phyloP scores from a whole-genome alignment of 257 asterid genomes.

The Jaltomata sinuosa region DNA sequence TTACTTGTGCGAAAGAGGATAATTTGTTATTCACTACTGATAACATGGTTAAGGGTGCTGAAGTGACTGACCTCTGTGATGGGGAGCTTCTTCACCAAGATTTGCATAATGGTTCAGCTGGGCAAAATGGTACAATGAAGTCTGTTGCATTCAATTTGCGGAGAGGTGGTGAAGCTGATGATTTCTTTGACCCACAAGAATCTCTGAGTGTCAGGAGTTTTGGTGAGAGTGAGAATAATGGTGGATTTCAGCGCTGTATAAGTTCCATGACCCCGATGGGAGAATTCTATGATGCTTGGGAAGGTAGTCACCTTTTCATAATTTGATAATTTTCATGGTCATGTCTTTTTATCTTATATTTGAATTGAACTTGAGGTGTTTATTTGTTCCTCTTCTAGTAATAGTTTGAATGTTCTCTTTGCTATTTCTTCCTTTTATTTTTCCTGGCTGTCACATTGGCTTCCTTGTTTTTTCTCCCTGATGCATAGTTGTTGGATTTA shows the following conservation, averaged over 20 bases:
- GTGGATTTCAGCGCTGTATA: slow-evolving; percentile 32
- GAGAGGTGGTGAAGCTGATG: slow-evolving; percentile 39
- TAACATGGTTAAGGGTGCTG: slow-evolving; percentile 22
- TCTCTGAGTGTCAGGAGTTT: slow-evolving; percentile 49
- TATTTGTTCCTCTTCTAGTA: not conserved
- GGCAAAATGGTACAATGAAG: slow-evolving; percentile 23
- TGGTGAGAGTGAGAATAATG: slow-evolving; percentile 46
- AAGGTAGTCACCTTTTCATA: slow-evolving; percentile 44
- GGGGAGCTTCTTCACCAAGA: slow-evolving; percentile 14
- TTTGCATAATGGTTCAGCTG: slow-evolving; percentile 16
- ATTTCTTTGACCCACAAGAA: slow-evolving; percentile 54
- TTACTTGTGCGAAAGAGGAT: slow-evolving; percentile 15
- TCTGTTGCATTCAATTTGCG: slow-evolving; percentile 29
- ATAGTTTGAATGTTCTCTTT: not conserved
- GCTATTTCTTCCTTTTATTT: not conserved
- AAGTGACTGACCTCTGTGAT: slow-evolving; percentile 12
- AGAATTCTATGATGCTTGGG: slow-evolving; percentile 98
- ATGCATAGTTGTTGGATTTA: not conserved
- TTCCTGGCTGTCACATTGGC: not conserved
- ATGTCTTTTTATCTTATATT: not conserved
- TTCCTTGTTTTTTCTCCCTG: not conserved
- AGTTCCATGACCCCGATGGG: slow-evolving; percentile 42
- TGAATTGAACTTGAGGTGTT: not conserved
- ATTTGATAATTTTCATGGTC: not conserved
- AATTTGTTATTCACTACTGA: slow-evolving; percentile 1